Evolutionary conservation across 495 filamentous ascomycete genomes (phyloP).

Genomic region (Xylaria scruposa): DNA sequence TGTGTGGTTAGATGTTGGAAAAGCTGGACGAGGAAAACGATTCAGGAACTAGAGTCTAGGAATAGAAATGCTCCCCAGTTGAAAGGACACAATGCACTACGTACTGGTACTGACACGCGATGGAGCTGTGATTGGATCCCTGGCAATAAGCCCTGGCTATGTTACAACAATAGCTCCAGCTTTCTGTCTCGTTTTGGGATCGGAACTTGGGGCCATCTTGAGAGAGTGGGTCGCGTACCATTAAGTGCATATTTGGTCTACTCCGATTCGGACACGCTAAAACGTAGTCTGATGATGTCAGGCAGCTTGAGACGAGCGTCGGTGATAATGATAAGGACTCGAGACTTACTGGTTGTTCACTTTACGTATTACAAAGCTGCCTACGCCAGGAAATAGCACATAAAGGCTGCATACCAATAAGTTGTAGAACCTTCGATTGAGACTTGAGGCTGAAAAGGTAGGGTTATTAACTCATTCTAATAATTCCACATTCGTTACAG

Average conservation of each 20-base stretch:
- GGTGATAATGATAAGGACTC: constrained; percentile 22
- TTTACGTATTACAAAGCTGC: constrained; percentile 42
- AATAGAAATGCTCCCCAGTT: constrained; percentile 12
- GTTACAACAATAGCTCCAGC: constrained; percentile 17
- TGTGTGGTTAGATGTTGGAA: not conserved
- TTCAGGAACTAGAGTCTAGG: not conserved
- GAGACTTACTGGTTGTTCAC: not conserved
- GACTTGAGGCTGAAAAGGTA: constrained; percentile 21
- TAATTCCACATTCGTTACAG: constrained; percentile 10
- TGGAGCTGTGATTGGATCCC: constrained; percentile 45
- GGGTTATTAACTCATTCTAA: not conserved
- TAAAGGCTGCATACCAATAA: constrained; percentile 10
- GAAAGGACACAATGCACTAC: constrained; percentile 47
- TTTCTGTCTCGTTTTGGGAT: constrained; percentile 16
- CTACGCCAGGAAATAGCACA: constrained; percentile 2
- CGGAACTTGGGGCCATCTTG: not conserved
- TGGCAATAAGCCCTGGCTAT: constrained; percentile 18
- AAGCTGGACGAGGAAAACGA: not conserved
- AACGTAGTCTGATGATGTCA: constrained; percentile 18
- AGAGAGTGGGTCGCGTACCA: constrained; percentile 1
- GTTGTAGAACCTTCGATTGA: constrained; percentile 41
- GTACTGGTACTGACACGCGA: constrained; percentile 31
- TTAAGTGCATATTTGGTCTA: constrained; percentile 22
- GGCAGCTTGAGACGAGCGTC: not conserved
- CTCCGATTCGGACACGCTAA: constrained; percentile 6